Evolutionary conservation across 306 rosid genomes (phyloP).

Genomic region (Vigna angularis): DNA sequence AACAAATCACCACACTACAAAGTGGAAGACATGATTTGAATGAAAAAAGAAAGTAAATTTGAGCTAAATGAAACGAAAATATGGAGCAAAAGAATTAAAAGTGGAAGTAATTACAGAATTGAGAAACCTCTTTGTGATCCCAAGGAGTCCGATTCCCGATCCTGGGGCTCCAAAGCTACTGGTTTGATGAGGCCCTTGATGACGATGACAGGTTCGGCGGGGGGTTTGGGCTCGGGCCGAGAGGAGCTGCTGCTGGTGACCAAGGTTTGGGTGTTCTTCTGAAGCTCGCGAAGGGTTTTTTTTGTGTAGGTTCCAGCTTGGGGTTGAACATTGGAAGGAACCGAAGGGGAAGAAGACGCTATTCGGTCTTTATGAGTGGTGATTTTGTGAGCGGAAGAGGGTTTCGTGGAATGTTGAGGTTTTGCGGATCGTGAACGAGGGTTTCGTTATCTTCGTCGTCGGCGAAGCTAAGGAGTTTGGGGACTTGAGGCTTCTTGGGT

Average conservation of each 20-base stretch:
- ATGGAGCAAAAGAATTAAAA: too few relatives aligned
- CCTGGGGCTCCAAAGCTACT: constrained; percentile 31
- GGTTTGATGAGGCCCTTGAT: constrained; percentile 81
- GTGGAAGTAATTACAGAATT: too few relatives aligned
- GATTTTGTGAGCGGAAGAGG: constrained; percentile 71
- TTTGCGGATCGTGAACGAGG: constrained; percentile 51
- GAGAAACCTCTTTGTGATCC: constrained; percentile 46
- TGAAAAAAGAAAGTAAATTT: too few relatives aligned
- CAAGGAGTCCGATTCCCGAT: constrained; percentile 49
- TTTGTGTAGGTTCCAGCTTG: constrained; percentile 91
- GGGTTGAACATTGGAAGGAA: constrained; percentile 85
- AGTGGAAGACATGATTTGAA: too few relatives aligned
- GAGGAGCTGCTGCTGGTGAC: constrained; percentile 53
- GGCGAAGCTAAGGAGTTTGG: constrained; percentile 88
- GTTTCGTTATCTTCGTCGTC: constrained; percentile 69
- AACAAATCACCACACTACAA: too few relatives aligned
- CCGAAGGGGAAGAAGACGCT: constrained; percentile 52
- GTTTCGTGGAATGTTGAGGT: constrained; percentile 46
- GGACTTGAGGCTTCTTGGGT: constrained; percentile 72
- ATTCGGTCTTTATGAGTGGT: constrained; percentile 71
- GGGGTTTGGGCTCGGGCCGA: constrained; percentile 58
- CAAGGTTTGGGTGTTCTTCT: constrained; percentile 91
- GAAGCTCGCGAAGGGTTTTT: constrained; percentile 90
- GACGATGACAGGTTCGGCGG: constrained; percentile 75
- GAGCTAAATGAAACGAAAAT: too few relatives aligned